Base-by-base conservation (phyloP, 208 protist species). In the Strigomonas galati region DNA sequence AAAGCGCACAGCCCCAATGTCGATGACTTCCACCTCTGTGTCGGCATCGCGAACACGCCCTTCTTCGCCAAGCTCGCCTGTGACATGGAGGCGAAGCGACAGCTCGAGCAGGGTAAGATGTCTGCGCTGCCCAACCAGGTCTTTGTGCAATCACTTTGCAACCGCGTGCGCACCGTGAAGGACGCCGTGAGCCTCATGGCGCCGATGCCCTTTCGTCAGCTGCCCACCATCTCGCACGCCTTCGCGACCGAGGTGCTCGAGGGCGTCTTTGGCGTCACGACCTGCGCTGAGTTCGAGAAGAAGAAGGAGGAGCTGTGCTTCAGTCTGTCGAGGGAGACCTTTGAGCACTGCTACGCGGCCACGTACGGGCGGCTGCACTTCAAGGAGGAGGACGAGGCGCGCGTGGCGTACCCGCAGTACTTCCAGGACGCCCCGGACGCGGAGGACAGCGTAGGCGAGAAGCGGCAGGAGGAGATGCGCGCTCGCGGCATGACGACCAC, bases 61-160 rank as follows among this genome's bases (percentile, higher is more conserved):
- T 76, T 87, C 17, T 32, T 91, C n/a, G 86, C 90, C 7, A 95
- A 95, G 77, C 81, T 95, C 35, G 90, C 87, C 27, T 92, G 90
- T 65, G 85, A 93, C 28, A 80, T 62, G 0, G 77, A 88, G 57
- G 79, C 82, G 32, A 15, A 55, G 43, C 48, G 43, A 12, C 28
- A 56, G 43, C 19, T 48, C 3, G 7, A 23, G 23, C 37, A 17
- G 32, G 62, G 14, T 63, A 19, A 49, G 21, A 54, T 49, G 32
- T 24, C 4, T 5, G 23, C 15, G 15, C 17, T 12, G 3, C 3
- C 14, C 49, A 32, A 46, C 6, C 24, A 55, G 7, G 81, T 91
- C 14, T 79, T 69, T 0, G 74, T 88, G 19, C 79, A 81, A 21
- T 88, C 79, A 7, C 79, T 87, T 12, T 51, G 78, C 23, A 74